These are phyloP conservation scores for Filosporella fistucella DNA, from an alignment of 495 filamentous ascomycete genomes.

Conservation along the genomic window DNA sequence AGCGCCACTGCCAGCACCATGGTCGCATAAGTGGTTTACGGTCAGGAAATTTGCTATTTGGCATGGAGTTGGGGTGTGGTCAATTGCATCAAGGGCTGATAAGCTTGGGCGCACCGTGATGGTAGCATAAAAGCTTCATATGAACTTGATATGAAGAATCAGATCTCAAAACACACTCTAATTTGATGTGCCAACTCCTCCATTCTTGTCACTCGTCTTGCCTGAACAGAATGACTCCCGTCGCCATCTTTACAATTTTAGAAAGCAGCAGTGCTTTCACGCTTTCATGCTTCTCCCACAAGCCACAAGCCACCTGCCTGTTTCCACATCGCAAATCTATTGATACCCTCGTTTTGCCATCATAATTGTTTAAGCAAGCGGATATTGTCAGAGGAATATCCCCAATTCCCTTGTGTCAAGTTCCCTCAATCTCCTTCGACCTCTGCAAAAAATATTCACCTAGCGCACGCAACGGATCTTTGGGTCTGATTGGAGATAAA, in stretches of 20 bases:
- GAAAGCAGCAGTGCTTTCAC: too few relatives aligned
- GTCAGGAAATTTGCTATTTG: slow-evolving; percentile 16
- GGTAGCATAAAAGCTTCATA: slow-evolving; percentile 16
- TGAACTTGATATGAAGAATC: slow-evolving; percentile 16
- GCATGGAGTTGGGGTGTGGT: slow-evolving; percentile 23
- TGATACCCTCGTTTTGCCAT: too few relatives aligned
- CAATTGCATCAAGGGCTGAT: slow-evolving; percentile 21
- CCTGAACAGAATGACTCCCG: too few relatives aligned
- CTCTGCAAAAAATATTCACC: slow-evolving; percentile 83
- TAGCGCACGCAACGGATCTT: slow-evolving; percentile 79
- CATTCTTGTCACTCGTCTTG: too few relatives aligned
- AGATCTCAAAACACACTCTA: slow-evolving; percentile 20
- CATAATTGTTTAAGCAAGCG: too few relatives aligned
- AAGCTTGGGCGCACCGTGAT: slow-evolving; percentile 9
- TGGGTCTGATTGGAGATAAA: slow-evolving; percentile 47
- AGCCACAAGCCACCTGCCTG: too few relatives aligned
- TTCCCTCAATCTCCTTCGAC: slow-evolving; percentile 67
- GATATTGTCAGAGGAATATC: too few relatives aligned
- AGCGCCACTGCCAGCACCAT: slow-evolving; percentile 59
- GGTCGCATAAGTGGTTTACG: slow-evolving; percentile 48
- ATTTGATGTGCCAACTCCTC: neutral
- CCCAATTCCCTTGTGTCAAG: slow-evolving; percentile 3
- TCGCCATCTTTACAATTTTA: too few relatives aligned
- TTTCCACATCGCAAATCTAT: too few relatives aligned
- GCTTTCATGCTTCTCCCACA: too few relatives aligned